Conservation (phyloP, 306 rosid species). For the Glycine latifolia region DNA sequence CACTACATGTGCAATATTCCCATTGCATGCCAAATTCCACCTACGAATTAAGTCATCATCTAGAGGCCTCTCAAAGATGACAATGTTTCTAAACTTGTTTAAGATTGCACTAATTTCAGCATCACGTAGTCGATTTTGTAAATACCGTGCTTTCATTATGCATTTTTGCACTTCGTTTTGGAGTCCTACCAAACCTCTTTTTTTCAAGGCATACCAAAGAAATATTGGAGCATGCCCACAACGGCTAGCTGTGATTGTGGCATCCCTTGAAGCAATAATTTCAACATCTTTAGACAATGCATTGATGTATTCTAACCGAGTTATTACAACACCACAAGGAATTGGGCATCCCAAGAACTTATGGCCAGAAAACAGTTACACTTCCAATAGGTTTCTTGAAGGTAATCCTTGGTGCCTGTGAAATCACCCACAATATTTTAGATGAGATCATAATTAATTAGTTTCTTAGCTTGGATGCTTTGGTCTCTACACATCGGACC, state of each 20-base stretch:
- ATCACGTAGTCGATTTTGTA: not conserved
- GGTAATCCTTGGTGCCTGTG: conserved; percentile 36
- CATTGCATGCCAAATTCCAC: conserved; percentile 76
- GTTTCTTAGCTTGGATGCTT: no score
- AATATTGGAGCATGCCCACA: conserved; percentile 75
- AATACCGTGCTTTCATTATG: conserved; percentile 57
- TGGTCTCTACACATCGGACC: no score
- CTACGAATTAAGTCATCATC: conserved; percentile 61
- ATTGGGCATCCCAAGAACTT: conserved; percentile 45
- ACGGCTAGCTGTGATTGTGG: conserved; percentile 78
- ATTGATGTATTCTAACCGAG: conserved; percentile 61
- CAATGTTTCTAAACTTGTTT: conserved; percentile 32
- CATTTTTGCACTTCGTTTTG: conserved; percentile 75
- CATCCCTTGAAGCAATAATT: conserved; percentile 73
- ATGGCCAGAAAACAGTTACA: conserved; percentile 29
- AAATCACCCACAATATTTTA: no score
- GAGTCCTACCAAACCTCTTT: conserved; percentile 64
- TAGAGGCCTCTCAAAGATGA: conserved; percentile 69
- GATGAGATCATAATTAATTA: no score
- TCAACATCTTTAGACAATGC: conserved; percentile 67
- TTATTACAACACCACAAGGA: conserved; percentile 43
- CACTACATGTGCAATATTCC: conserved; percentile 60
- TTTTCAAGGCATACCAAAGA: conserved; percentile 74
- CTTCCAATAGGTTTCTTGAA: conserved; percentile 46
- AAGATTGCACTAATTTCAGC: not conserved